Percentiles rank a stretch among this genome's conserved stretches.
Evolutionary conservation across 306 rosid genomes (phyloP).

Genomic region (Cicer pinnatifidum): DNA sequence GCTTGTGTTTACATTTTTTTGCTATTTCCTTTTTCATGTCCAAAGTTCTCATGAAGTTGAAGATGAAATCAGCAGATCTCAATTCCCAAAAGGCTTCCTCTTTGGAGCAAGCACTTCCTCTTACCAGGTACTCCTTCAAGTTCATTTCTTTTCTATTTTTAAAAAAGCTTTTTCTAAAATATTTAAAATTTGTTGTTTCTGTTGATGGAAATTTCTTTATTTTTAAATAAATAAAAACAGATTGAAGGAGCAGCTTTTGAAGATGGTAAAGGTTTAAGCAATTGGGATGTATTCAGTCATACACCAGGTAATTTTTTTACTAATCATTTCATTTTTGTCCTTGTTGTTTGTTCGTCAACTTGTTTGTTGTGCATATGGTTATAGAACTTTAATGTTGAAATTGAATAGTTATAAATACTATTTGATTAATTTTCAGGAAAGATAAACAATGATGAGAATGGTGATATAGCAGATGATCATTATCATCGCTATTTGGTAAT

Average conservation of each 20-base stretch:
- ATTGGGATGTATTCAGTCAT: conserved; percentile 67
- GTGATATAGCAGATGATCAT: conserved; percentile 71
- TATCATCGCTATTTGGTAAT: conserved; percentile 67
- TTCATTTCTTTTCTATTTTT: background rate
- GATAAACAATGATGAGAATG: conserved; percentile 51
- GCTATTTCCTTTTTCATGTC: conserved; percentile 37
- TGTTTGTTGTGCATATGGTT: background rate
- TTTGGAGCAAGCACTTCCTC: conserved; percentile 70
- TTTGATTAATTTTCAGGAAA: conserved; percentile 53
- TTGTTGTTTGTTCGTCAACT: background rate
- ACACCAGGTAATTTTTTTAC: conserved; percentile 49
- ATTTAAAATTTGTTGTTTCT: background rate
- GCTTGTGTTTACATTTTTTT: background rate
- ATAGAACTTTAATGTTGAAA: conserved; percentile 4
- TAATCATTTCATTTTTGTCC: background rate
- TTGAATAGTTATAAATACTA: background rate
- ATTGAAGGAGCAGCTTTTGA: conserved; percentile 66
- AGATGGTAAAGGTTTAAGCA: conserved; percentile 65
- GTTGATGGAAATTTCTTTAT: background rate
- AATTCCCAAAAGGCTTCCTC: conserved; percentile 58
- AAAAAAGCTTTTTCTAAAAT: background rate
- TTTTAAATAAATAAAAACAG: conserved; percentile 12
- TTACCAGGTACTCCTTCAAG: conserved; percentile 51
- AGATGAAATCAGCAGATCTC: conserved; percentile 47
- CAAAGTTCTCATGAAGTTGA: conserved; percentile 38